phyloP scores from a whole-genome alignment of 2,329 filamentous ascomycete species.

The Ceratocystis papillata region DNA sequence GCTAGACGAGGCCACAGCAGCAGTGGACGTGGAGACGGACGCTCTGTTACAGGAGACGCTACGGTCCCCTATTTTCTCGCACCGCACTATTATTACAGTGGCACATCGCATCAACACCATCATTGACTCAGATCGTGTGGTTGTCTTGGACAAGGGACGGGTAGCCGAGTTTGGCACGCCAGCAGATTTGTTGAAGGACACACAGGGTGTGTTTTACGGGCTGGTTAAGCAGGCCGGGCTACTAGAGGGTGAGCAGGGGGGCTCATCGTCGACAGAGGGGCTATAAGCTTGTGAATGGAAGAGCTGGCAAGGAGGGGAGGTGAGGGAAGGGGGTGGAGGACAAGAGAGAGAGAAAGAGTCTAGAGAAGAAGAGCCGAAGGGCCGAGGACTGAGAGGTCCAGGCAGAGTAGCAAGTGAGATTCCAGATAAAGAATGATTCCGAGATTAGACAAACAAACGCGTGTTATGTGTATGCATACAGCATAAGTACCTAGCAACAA shows the following conservation, averaged over 20 bases:
- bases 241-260: constrained; percentile 32
- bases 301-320: background rate
- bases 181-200: constrained; percentile 59
- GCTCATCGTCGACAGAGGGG: constrained; percentile 4
- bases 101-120: constrained; percentile 98
- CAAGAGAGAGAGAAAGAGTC: background rate
- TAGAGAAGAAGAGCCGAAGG: background rate
- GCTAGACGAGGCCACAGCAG: constrained; percentile 88
- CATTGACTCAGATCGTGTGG: constrained; percentile 74
- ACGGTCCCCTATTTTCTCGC: constrained; percentile 60
- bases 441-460: background rate
- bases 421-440: background rate
- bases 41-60: constrained; percentile 55
- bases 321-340: background rate
- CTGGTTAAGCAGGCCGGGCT: constrained; percentile 86
- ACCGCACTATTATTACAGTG: constrained; percentile 95
- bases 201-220: constrained; percentile 73
- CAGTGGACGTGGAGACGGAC: constrained; percentile 57
- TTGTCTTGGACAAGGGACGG: constrained; percentile 81
- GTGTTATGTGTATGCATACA: no score
- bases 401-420: background rate
- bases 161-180: constrained; percentile 92
- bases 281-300: background rate
- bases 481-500: background rate
- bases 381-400: background rate